Evolutionary conservation across 2,329 filamentous ascomycete genomes (phyloP).

Genomic region (Aspergillus spinulosporus): DNA sequence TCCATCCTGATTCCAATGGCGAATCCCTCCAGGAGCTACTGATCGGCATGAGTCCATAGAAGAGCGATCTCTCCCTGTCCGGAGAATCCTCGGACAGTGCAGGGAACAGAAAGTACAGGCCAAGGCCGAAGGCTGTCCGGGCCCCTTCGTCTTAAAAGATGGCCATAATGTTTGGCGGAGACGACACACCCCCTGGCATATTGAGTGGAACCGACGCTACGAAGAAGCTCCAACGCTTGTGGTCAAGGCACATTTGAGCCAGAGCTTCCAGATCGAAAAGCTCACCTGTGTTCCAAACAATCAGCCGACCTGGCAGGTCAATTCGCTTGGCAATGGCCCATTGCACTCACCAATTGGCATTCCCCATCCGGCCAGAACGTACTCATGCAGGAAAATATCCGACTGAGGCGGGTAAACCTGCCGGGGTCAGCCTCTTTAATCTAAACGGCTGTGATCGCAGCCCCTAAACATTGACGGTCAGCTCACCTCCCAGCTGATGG

Average conservation of each 20-base stretch:
- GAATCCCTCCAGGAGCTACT: too few relatives aligned
- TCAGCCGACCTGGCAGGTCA: too few relatives aligned
- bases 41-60: background rate
- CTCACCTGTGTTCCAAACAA: background rate
- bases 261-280: background rate
- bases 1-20: too few relatives aligned
- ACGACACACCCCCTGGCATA: background rate
- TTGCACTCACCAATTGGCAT: background rate
- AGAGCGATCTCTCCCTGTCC: background rate
- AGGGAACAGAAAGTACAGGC: too few relatives aligned
- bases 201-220: background rate
- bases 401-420: background rate
- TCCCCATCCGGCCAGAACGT: background rate
- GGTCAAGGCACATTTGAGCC: background rate
- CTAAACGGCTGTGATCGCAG: too few relatives aligned
- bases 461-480: background rate
- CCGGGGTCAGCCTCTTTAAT: too few relatives aligned
- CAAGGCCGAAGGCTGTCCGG: too few relatives aligned
- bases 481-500: background rate
- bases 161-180: background rate
- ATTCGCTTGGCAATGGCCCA: too few relatives aligned
- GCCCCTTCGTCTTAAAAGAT: background rate
- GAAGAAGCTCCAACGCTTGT: background rate
- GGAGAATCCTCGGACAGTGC: background rate
- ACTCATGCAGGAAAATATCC: background rate